A percentile compares a stretch with the other conserved stretches of the same genome.
phyloP scores from a whole-genome alignment of 148 eudicot genomes.

The Nyssa sinensis region DNA sequence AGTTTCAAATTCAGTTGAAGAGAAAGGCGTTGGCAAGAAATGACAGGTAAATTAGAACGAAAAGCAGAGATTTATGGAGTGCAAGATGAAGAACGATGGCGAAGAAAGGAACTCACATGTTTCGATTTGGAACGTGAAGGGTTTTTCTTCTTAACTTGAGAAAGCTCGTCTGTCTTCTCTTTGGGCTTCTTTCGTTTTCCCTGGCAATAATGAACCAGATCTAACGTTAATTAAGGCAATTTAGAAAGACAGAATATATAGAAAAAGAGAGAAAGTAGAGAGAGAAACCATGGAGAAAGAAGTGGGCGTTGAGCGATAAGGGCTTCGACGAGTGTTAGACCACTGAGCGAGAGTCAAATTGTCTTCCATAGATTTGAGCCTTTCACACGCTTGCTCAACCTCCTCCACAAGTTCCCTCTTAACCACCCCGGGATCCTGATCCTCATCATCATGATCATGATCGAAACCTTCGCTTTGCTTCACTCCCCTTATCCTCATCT shows the following conservation, averaged over 20 bases:
- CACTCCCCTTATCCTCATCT: not conserved
- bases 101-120: slow-evolving; percentile 10
- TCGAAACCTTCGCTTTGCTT: not conserved
- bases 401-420: not conserved
- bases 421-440: not conserved
- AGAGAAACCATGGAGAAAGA: slow-evolving; percentile 6
- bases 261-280: not conserved
- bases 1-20: not conserved
- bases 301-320: not conserved
- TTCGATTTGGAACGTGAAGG: slow-evolving; percentile 20
- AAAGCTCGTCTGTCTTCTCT: slow-evolving; percentile 24
- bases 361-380: not conserved
- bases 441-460: not conserved
- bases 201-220: slow-evolving; percentile 21
- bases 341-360: not conserved
- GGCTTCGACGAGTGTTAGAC: not conserved
- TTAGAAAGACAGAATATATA: not conserved
- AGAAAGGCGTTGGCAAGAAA: not conserved
- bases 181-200: slow-evolving; percentile 41
- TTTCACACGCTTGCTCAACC: not conserved
- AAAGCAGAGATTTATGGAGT: not conserved
- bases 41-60: not conserved
- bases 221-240: slow-evolving; percentile 7
- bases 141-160: slow-evolving; percentile 23
- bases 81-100: not conserved